Percentiles rank a stretch among this genome's conserved stretches.
Evolutionary conservation across 148 eudicot species (phyloP).

Genomic region (Fagopyrum esculentum): DNA sequence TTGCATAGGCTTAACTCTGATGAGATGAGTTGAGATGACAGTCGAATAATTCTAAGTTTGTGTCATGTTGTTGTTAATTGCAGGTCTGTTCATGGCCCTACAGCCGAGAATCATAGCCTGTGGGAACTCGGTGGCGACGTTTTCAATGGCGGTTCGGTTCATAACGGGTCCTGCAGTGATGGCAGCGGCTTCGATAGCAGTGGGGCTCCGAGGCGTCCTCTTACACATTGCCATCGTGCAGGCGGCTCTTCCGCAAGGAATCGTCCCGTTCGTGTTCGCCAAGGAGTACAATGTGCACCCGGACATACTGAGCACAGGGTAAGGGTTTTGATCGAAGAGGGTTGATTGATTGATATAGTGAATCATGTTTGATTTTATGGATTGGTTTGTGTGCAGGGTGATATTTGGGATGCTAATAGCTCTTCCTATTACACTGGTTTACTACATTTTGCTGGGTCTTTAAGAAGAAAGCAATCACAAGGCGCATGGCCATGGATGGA

Average conservation of each 20-base stretch:
- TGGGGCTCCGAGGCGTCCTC: conserved; percentile 44
- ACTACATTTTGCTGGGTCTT: conserved; percentile 54
- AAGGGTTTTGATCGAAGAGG: not conserved
- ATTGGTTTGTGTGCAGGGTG: conserved; percentile 31
- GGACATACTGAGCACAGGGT: conserved; percentile 14
- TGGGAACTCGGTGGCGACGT: conserved; percentile 28
- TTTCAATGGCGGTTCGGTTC: conserved; percentile 51
- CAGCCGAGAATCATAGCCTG: conserved; percentile 12
- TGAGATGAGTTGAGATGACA: not conserved
- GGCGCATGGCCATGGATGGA: not conserved
- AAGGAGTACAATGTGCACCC: conserved; percentile 16
- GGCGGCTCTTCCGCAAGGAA: conserved; percentile 16
- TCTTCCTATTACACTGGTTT: conserved; percentile 48
- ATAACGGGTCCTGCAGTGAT: conserved; percentile 62
- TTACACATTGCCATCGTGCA: conserved; percentile 53
- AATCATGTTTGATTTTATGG: not conserved
- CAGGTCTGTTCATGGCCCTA: conserved; percentile 63
- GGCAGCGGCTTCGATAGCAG: conserved; percentile 53
- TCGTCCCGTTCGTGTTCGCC: conserved; percentile 12
- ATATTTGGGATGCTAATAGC: conserved; percentile 62
- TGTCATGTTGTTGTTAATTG: not conserved
- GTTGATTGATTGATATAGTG: not conserved
- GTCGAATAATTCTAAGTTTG: not conserved
- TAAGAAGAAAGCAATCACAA: not conserved
- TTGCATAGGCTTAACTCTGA: not conserved